Conservation (phyloP, 106 monocot genomes). For the Ottelia alismoides region DNA sequence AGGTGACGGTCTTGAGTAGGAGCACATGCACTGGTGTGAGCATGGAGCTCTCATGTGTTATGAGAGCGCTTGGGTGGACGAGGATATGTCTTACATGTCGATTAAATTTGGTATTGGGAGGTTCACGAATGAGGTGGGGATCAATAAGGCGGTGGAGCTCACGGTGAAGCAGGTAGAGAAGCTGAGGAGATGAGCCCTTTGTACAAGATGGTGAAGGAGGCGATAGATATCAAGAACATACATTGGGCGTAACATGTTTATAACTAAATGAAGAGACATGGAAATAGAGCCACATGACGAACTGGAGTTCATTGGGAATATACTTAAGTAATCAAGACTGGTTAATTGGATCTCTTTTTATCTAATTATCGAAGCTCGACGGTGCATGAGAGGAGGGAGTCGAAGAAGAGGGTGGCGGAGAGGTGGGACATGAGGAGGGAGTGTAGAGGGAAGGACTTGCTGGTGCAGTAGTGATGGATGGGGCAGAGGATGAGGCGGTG, state of each 20-base stretch:
- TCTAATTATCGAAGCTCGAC: too few species aligned
- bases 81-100: slow-evolving; percentile 96
- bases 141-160: slow-evolving; percentile 59
- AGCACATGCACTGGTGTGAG: slow-evolving; percentile 96
- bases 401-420: too few species aligned
- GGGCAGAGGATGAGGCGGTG: too few species aligned
- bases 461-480: too few species aligned
- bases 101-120: slow-evolving; percentile 92
- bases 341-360: too few species aligned
- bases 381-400: too few species aligned
- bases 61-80: slow-evolving; percentile 92
- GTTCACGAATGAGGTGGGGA: slow-evolving; percentile 85
- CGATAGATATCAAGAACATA: slow-evolving; percentile 82
- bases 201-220: slow-evolving; percentile 97
- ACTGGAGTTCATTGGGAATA: too few species aligned
- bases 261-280: too few species aligned
- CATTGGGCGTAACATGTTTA: slow-evolving; percentile 92
- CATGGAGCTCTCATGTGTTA: slow-evolving; percentile 83
- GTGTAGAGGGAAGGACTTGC: too few species aligned
- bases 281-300: too few species aligned
- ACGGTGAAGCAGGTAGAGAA: slow-evolving; percentile 86
- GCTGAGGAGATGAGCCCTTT: slow-evolving; percentile 95
- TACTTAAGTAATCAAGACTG: too few species aligned
- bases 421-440: too few species aligned
- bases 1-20: slow-evolving; percentile 94